A percentile compares a stretch with the other conserved stretches of the same genome.
Conservation (phyloP, 225 moss, liverwort and hornwort genomes). For the Marchantia polymorpha region DNA sequence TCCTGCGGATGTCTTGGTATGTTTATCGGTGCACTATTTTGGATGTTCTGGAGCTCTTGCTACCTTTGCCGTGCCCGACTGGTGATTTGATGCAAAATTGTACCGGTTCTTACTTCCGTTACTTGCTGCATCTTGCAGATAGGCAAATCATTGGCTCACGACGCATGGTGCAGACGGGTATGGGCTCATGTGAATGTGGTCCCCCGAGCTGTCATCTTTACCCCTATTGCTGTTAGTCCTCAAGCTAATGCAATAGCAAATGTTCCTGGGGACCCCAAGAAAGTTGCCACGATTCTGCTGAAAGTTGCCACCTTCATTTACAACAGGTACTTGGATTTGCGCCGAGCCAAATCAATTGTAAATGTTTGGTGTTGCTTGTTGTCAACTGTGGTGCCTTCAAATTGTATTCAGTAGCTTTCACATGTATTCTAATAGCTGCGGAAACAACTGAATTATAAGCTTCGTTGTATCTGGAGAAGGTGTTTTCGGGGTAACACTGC, state of each 20-base stretch:
- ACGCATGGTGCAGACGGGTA: constrained; percentile 32
- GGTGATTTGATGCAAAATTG: not conserved
- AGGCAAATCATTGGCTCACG: constrained; percentile 24
- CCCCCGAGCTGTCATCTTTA: not conserved
- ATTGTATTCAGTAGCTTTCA: too few species aligned
- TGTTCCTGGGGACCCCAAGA: constrained; percentile 33
- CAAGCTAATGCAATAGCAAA: constrained; percentile 20
- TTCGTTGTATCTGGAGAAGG: too few species aligned
- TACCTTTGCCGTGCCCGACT: not conserved
- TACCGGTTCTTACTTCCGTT: not conserved
- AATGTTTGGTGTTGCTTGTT: too few species aligned
- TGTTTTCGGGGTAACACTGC: too few species aligned
- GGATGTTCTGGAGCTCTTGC: not conserved
- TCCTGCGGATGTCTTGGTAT: constrained; percentile 17
- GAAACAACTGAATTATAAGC: too few species aligned
- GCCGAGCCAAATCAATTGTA: too few species aligned
- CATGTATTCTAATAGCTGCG: too few species aligned
- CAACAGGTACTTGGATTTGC: constrained; percentile 22
- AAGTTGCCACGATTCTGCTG: constrained; percentile 20
- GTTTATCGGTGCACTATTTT: not conserved
- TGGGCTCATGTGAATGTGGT: constrained; percentile 32
- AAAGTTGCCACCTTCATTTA: constrained; percentile 24
- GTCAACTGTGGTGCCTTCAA: too few species aligned
- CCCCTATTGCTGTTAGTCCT: not conserved
- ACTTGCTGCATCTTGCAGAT: constrained; percentile 17